Evolutionary conservation across 495 filamentous ascomycete genomes (phyloP).

Genomic region (Antarctomyces pellizariae): DNA sequence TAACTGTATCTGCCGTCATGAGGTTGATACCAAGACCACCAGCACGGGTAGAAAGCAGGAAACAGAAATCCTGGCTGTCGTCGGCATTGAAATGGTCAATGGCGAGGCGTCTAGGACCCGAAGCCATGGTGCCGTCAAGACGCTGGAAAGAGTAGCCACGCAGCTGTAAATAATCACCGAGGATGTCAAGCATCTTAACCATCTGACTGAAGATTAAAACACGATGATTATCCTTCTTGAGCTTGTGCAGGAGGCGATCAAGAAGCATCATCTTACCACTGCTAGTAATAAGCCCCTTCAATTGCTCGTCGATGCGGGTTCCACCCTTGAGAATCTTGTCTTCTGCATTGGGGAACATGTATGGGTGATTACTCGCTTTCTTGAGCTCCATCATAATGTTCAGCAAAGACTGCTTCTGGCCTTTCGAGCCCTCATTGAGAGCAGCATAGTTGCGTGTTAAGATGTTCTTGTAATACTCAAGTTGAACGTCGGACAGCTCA

Average conservation of each 20-base stretch:
- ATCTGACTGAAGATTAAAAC: constrained; percentile 98
- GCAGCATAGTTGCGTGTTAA: constrained; percentile 90
- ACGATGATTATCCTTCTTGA: constrained; percentile 77
- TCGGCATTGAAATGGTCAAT: constrained; percentile 97
- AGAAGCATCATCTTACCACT: constrained; percentile 99
- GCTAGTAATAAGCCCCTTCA: constrained; percentile 77
- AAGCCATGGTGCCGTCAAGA: constrained; percentile 82
- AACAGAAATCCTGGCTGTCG: constrained; percentile 85
- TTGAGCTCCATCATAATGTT: constrained; percentile 99
- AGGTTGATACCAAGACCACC: constrained; percentile 95
- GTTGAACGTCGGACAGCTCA: constrained; percentile 80
- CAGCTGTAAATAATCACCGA: constrained; percentile 75
- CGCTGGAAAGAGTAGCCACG: constrained; percentile 83
- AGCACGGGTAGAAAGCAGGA: constrained; percentile 82
- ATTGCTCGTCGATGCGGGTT: constrained; percentile 58
- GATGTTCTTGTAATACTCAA: constrained; percentile 98
- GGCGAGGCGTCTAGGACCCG: constrained; percentile 60
- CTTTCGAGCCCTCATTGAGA: constrained; percentile 67
- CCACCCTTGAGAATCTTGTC: constrained; percentile 60
- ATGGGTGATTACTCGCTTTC: constrained; percentile 95
- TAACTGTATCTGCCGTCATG: constrained; percentile 96
- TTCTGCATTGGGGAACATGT: constrained; percentile 88
- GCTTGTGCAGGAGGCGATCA: constrained; percentile 73
- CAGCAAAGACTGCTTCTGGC: constrained; percentile 78
- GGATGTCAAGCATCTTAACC: constrained; percentile 95